Base-by-base conservation (phyloP, 1,284 basidiomycete genomes). In the Cryptococcus sp. region DNA sequence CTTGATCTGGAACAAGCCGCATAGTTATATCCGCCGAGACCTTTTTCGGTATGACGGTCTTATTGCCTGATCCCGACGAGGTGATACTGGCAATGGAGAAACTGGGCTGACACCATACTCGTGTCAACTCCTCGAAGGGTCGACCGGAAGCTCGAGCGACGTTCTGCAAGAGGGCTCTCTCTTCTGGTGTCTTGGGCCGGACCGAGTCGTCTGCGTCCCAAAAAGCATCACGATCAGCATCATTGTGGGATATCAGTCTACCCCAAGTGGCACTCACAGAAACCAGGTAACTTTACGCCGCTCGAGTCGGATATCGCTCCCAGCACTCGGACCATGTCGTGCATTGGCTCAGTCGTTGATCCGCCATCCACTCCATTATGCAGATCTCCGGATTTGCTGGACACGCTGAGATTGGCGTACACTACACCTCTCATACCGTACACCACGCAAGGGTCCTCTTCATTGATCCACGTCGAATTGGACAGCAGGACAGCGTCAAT, bases 391-490 rank as follows among this genome's bases (percentile, higher is more conserved):
- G 71, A 71, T 17, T 82, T 78, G 64, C 84, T 89, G 8, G 83
- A 83, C 50, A 93, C 86, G 84, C 88, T 62, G 16, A 77, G 60
- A 44, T 71, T 73, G 57, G 73, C 72, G 58, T 76, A 77, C 16
- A 97, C 86, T 2, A 99, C 95, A 0, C 95, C 95, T 50, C 95
- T 85, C 65, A 98, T 81, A 3, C 95, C 95, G 71, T 96, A 95
- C 0, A 94, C 97, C 57, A 98, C 88, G 72, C 94, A 98, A 0
- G 95, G 94, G n/a, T 87, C 86, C 61, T 90, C 87, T 70, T 97
- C 93, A 35, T 89, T 89, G 64, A 98, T 90, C 94, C 95, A 99
- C 17, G 93, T 95, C 38, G 94, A 97, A 74, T 99, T 99, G 69
- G 80, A 81, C 5, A 95, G 86, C 19, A 95, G 80, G 54, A 96